A percentile compares a stretch with the other conserved stretches of the same genome.
Evolutionary conservation across 495 filamentous ascomycete genomes (phyloP).

Genomic region (Neurospora tetrasperma): DNA sequence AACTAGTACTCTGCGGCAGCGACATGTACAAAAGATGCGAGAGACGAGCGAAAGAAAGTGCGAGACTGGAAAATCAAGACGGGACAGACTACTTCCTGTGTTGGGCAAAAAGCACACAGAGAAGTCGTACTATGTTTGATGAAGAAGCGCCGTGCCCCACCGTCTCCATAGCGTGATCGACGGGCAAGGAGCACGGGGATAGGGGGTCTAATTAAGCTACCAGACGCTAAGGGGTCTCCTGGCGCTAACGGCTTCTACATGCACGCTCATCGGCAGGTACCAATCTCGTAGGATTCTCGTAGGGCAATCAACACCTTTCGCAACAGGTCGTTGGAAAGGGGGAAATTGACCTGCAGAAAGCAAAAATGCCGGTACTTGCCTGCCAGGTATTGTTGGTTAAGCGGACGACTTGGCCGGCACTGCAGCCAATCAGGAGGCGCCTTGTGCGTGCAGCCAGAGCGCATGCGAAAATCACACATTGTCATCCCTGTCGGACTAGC

Average conservation of each 20-base stretch:
- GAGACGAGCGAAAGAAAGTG: not conserved
- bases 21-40: not conserved
- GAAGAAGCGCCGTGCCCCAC: not conserved
- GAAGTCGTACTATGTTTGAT: not conserved
- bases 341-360: not conserved
- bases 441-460: not conserved
- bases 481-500: not conserved
- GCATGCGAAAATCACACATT: not conserved
- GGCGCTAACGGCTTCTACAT: not conserved
- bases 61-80: not conserved
- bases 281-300: not conserved
- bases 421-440: not conserved
- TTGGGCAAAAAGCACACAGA: not conserved
- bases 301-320: not conserved
- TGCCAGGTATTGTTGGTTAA: not conserved
- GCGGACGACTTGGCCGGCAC: not conserved
- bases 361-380: not conserved
- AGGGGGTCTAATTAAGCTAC: constrained; percentile 1
- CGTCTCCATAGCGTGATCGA: not conserved
- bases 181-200: not conserved
- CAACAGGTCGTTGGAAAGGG: not conserved
- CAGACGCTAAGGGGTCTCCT: not conserved
- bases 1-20: not conserved
- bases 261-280: not conserved
- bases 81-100: not conserved